Evolutionary conservation across 352 stramenopile genomes (phyloP).

Genomic region (Pythium pyrilobum): DNA sequence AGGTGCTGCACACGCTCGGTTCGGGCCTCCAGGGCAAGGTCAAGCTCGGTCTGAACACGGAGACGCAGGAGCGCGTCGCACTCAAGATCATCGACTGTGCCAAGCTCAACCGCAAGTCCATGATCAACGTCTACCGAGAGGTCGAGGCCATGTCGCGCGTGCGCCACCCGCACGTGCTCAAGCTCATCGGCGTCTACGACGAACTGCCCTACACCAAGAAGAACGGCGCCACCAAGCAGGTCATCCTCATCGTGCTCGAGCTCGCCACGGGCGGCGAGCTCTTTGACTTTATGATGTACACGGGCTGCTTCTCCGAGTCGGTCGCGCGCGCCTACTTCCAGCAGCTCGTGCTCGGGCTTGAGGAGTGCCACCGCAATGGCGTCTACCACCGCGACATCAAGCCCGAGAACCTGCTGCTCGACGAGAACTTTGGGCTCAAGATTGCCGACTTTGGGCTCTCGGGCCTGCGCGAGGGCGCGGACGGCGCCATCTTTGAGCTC

Average conservation of each 20-base stretch:
- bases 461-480: conserved; percentile 67
- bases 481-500: conserved; percentile 54
- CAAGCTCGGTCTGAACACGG: conserved; percentile 80
- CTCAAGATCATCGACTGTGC: conserved; percentile 89
- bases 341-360: conserved; percentile 77
- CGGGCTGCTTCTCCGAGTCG: conserved; percentile 81
- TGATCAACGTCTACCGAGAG: conserved; percentile 86
- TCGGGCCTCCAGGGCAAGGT: conserved; percentile 83
- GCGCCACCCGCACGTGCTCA: conserved; percentile 75
- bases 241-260: conserved; percentile 89
- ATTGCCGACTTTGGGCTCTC: conserved; percentile 96
- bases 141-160: conserved; percentile 88
- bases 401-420: conserved; percentile 91
- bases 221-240: conserved; percentile 60
- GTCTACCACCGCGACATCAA: conserved; percentile 94
- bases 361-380: conserved; percentile 72
- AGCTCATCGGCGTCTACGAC: conserved; percentile 69
- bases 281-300: conserved; percentile 94
- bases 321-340: conserved; percentile 86
- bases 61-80: conserved; percentile 77
- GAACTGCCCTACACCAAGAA: conserved; percentile 74
- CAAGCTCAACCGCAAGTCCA: conserved; percentile 75
- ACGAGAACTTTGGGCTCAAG: conserved; percentile 84
- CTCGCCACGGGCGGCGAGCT: conserved; percentile 84
- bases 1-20: conserved; percentile 76